Evolutionary conservation across 1,284 basidiomycete genomes (phyloP).

Genomic region (Tylopilus sp.): DNA sequence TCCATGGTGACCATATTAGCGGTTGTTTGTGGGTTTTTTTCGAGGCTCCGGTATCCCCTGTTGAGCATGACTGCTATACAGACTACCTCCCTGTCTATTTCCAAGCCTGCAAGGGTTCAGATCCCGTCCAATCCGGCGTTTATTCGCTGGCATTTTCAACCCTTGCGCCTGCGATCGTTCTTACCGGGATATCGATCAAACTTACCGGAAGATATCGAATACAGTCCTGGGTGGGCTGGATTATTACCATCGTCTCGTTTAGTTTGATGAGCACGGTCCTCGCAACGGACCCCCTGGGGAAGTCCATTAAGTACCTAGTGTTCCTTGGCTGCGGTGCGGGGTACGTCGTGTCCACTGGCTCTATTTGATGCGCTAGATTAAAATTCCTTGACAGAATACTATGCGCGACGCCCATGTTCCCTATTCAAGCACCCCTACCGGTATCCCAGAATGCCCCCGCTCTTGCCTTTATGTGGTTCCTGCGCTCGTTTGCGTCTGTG

Average conservation of each 20-base stretch:
- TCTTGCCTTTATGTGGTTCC: slow-evolving; percentile 32
- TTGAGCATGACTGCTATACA: background rate
- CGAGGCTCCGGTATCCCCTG: too few species aligned
- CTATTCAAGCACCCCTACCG: slow-evolving; percentile 36
- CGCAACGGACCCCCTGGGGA: background rate
- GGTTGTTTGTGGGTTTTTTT: slow-evolving; percentile 1
- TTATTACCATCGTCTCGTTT: background rate
- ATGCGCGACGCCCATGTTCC: slow-evolving; percentile 12
- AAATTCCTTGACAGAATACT: background rate
- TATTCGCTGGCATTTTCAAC: slow-evolving; percentile 3
- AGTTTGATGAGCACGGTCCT: slow-evolving; percentile 7
- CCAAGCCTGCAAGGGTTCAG: slow-evolving; percentile 12
- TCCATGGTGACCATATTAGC: background rate
- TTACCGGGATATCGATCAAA: slow-evolving; percentile 6
- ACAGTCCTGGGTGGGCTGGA: slow-evolving; percentile 13
- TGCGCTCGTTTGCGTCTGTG: slow-evolving; percentile 28
- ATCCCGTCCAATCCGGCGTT: slow-evolving; percentile 5
- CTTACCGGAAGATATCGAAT: slow-evolving; percentile 3
- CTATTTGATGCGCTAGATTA: background rate
- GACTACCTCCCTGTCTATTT: slow-evolving; percentile 13
- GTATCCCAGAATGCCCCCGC: slow-evolving; percentile 31
- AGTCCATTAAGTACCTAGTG: background rate
- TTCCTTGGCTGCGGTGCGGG: slow-evolving; percentile 8
- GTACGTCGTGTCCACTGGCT: background rate
- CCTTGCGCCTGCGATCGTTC: background rate